Evolutionary conservation across 176 grass and related monocot genomes (phyloP).

Genomic region (Rhynchospora pubera): DNA sequence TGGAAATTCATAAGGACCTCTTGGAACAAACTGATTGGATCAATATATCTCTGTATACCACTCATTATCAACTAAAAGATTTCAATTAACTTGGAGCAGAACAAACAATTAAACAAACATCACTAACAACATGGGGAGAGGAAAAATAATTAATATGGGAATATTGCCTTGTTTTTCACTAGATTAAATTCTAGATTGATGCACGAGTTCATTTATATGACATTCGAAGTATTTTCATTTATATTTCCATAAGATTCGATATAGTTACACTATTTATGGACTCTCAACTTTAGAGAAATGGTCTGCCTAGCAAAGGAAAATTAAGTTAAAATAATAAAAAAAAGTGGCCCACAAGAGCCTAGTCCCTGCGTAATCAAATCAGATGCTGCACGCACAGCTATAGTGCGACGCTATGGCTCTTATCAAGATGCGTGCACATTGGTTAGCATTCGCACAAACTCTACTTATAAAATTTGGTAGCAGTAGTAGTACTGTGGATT

Average conservation of each 20-base stretch:
- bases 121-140: neutral
- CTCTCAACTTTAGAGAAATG: neutral
- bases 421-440: too few relatives aligned
- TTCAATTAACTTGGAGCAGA: neutral
- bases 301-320: neutral
- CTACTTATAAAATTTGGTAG: too few relatives aligned
- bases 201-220: neutral
- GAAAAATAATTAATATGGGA: neutral
- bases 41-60: neutral
- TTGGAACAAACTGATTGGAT: neutral
- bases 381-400: too few relatives aligned
- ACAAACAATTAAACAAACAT: neutral
- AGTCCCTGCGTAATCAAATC: too few relatives aligned
- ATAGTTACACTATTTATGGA: too few relatives aligned
- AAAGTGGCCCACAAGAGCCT: too few relatives aligned
- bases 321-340: too few relatives aligned
- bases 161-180: neutral
- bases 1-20: neutral
- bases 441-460: too few relatives aligned
- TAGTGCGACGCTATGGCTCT: too few relatives aligned
- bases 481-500: too few relatives aligned
- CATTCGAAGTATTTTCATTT: neutral
- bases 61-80: neutral
- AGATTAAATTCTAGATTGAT: neutral
- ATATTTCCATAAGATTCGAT: neutral